Evolutionary conservation across 108 stramenopile species (phyloP).

Genomic region (Parietichytrium sp.): DNA sequence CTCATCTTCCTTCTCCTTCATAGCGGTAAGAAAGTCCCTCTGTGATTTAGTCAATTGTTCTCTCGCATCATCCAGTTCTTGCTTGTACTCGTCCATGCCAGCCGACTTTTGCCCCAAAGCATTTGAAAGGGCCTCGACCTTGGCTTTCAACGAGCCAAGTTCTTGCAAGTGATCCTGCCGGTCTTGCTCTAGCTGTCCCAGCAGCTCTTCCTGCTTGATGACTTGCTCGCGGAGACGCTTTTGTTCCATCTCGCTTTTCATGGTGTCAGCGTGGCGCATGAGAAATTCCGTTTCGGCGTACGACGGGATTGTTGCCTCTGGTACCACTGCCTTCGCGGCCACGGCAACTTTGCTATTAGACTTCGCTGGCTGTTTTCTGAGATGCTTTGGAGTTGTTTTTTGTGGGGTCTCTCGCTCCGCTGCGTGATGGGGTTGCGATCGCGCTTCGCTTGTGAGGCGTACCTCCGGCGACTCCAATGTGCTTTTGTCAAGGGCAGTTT

Average conservation of each 20-base stretch:
- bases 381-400: too few species aligned
- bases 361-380: too few species aligned
- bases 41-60: background rate
- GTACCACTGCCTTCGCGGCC: too few species aligned
- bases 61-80: background rate
- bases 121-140: background rate
- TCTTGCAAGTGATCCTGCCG: too few species aligned
- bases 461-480: too few species aligned
- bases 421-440: too few species aligned
- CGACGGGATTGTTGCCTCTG: too few species aligned
- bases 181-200: background rate
- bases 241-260: background rate
- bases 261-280: slow-evolving; percentile 3
- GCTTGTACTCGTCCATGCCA: too few species aligned
- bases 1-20: slow-evolving; percentile 30
- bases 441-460: too few species aligned
- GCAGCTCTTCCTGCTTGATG: background rate
- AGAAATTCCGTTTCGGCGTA: slow-evolving; percentile 11
- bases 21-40: background rate
- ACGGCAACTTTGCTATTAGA: too few species aligned
- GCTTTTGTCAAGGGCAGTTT: too few species aligned
- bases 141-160: background rate
- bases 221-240: background rate
- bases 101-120: background rate
- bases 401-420: too few species aligned